Evolutionary conservation across 129 eudicot genomes (phyloP), one percentile per base, ranked within the genome.

Genomic region (Tagetes erecta): DNA sequence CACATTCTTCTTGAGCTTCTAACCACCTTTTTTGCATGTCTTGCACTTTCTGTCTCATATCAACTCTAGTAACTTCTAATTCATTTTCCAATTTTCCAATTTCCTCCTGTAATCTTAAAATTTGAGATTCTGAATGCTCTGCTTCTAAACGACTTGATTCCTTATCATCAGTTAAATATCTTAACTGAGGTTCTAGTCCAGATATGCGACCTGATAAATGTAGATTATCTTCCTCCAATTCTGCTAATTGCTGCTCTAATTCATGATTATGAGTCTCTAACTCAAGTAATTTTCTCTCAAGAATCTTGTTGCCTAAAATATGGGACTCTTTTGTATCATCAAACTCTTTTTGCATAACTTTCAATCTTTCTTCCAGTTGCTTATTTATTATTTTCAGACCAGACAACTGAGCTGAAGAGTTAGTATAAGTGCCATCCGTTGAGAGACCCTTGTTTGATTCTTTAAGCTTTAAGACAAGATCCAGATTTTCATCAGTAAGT

Each of bases 1-100:
- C 88, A 31, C 90, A 80, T 81, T 81, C 90, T 81, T 89, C 90
- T 83, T 87, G 86, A 74, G 90, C 86, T 73, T 83, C 92, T 42
- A 84, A 73, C 90, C 88, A 89, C 81, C 84, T 77, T 8, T 79
- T 83, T 67, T 81, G 82, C 92, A 86, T 82, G 64, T 87, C 90
- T 52, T 73, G 63, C 76, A 84, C 53, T 80, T 84, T 86, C 76
- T 86, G 78, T 56, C 70, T 86, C 85, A 77, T 76, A 51, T 76
- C 85, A 67, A 79, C 74, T 79, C 80, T 89, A 10, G 83, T 84
- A 34, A 63, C 71, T 74, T 84, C 88, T 12, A 78, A 71, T 77
- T 83, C 87, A 11, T 67, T 75, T 80, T 85, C 87, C 66, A 90
- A 62, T 81, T 78, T 83, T 47, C 35, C 77, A 4, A 85, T 79